These are phyloP conservation scores for Paecilomyces sp. DNA, from an alignment of 2,329 filamentous ascomycete genomes.

Conservation along the genomic window DNA sequence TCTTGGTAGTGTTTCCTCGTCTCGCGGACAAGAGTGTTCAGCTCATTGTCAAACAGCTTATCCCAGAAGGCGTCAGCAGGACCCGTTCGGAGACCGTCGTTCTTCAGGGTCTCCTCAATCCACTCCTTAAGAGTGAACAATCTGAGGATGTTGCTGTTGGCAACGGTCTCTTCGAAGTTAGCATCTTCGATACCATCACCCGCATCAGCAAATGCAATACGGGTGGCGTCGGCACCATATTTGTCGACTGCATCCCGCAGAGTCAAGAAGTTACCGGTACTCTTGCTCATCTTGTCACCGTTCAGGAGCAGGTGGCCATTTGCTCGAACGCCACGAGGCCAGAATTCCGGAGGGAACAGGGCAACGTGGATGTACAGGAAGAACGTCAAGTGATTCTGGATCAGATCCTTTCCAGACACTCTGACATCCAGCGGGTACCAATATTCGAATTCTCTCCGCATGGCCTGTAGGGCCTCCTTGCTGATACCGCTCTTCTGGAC, in stretches of 20 bases:
- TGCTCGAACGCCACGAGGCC: constrained; percentile 76
- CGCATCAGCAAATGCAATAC: constrained; percentile 87
- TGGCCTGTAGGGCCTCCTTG: constrained; percentile 63
- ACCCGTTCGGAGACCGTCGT: constrained; percentile 70
- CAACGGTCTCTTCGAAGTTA: constrained; percentile 94
- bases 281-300: constrained; percentile 98
- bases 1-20: constrained; percentile 69
- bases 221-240: constrained; percentile 87
- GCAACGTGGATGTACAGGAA: constrained; percentile 91
- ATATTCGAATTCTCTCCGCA: constrained; percentile 92
- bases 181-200: constrained; percentile 92
- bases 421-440: constrained; percentile 91
- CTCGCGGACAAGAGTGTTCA: constrained; percentile 76
- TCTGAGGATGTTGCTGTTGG: constrained; percentile 83
- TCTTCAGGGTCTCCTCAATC: constrained; percentile 77
- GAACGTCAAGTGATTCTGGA: constrained; percentile 92
- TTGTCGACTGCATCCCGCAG: constrained; percentile 78
- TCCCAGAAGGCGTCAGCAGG: constrained; percentile 74
- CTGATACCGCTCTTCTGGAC: constrained; percentile 62
- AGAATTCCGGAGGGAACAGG: constrained; percentile 79
- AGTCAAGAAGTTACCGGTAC: constrained; percentile 94
- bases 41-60: constrained; percentile 83
- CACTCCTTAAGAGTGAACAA: constrained; percentile 80
- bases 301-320: constrained; percentile 95
- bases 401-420: constrained; percentile 85